Conservation (phyloP, 306 rosid genomes). For the Pyrus betulifolia region DNA sequence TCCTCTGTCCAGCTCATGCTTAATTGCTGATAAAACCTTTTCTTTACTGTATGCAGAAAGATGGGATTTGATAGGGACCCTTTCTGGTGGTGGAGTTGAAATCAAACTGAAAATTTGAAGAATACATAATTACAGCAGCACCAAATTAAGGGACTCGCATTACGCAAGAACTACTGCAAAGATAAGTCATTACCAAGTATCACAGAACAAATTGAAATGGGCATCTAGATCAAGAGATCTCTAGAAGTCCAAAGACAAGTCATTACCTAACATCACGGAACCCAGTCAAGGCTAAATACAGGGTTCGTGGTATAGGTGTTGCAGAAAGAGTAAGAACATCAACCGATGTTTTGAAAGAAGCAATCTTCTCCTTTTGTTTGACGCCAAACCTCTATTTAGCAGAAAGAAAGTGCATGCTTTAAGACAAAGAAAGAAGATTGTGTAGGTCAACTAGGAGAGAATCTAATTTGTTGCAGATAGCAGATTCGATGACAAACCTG, state of each 20-base stretch:
- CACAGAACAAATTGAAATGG: conserved; percentile 2
- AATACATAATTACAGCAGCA: conserved; percentile 5
- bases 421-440: not conserved
- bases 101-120: conserved; percentile 61
- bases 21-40: conserved; percentile 59
- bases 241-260: conserved; percentile 4
- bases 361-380: conserved; percentile 93
- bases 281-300: conserved; percentile 92
- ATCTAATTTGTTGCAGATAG: conserved; percentile 11
- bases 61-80: conserved; percentile 86
- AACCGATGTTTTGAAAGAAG: conserved; percentile 86
- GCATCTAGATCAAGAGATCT: not conserved
- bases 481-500: conserved; percentile 47
- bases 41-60: conserved; percentile 73
- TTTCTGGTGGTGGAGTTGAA: conserved; percentile 95
- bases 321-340: conserved; percentile 95
- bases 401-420: conserved; percentile 16
- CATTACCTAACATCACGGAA: conserved; percentile 95
- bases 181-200: too few relatives aligned
- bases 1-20: conserved; percentile 75
- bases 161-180: not conserved
- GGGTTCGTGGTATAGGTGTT: conserved; percentile 93
- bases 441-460: conserved; percentile 9
- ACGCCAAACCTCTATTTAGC: conserved; percentile 85
- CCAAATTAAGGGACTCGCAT: conserved; percentile 13